A percentile compares a stretch with the other conserved stretches of the same genome.
Conservation (phyloP, 306 rosid genomes). For the Adenanthera pavonina region DNA sequence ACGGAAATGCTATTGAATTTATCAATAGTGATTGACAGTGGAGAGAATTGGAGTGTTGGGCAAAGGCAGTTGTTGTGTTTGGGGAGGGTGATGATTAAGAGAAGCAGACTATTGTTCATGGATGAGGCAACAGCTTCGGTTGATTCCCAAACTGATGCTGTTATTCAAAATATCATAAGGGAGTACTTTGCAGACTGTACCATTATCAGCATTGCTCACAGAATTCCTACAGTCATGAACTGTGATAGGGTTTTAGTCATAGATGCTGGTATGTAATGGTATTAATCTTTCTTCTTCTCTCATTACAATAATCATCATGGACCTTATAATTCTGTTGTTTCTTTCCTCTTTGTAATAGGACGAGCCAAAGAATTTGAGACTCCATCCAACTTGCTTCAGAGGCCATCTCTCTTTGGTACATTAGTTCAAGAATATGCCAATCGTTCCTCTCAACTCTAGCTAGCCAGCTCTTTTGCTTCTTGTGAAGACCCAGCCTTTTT, state of each 20-base stretch:
- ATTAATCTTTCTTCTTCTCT: slow-evolving; percentile 13
- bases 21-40: slow-evolving; percentile 56
- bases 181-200: slow-evolving; percentile 77
- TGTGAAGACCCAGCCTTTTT: not conserved
- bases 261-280: slow-evolving; percentile 61
- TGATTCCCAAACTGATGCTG: slow-evolving; percentile 79
- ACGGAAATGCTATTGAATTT: slow-evolving; percentile 6
- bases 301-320: not conserved
- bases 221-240: slow-evolving; percentile 90
- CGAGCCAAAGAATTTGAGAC: slow-evolving; percentile 67
- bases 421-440: slow-evolving; percentile 84
- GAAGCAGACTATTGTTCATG: slow-evolving; percentile 71
- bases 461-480: slow-evolving; percentile 31
- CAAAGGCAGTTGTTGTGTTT: slow-evolving; percentile 82
- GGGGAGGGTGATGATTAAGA: slow-evolving; percentile 79
- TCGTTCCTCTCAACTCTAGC: slow-evolving; percentile 63
- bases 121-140: slow-evolving; percentile 84
- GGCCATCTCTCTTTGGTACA: slow-evolving; percentile 67
- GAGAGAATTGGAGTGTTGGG: slow-evolving; percentile 87
- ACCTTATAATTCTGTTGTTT: not conserved
- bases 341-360: slow-evolving; percentile 42
- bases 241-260: slow-evolving; percentile 71
- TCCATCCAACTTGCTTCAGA: slow-evolving; percentile 68
- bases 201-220: slow-evolving; percentile 85
- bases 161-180: slow-evolving; percentile 72